Percentiles rank a stretch among this genome's conserved stretches.
Evolutionary conservation across 1,284 basidiomycete species (phyloP).

Genomic region (Limonomyces culmigenus): DNA sequence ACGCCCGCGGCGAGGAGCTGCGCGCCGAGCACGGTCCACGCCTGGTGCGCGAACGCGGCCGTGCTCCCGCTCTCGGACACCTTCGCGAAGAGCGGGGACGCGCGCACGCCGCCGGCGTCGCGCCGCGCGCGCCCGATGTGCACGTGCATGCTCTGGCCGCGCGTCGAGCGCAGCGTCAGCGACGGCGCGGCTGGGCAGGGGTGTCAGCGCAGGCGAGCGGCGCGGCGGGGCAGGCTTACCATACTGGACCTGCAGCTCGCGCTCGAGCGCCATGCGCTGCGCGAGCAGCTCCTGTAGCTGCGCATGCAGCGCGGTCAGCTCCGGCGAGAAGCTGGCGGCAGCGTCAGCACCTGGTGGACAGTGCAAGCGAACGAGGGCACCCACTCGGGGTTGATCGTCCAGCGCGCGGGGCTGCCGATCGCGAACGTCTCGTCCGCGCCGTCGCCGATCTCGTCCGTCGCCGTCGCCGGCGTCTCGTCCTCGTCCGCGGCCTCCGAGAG

Average conservation of each 20-base stretch:
- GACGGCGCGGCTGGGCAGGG: slow-evolving; percentile 41
- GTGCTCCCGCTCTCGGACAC: slow-evolving; percentile 50
- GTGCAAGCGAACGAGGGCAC: slow-evolving; percentile 8
- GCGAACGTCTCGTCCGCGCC: slow-evolving; percentile 5
- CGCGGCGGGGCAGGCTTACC: slow-evolving; percentile 31
- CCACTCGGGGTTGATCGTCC: slow-evolving; percentile 63
- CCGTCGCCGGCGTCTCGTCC: slow-evolving; percentile 10
- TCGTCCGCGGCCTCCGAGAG: slow-evolving; percentile 8
- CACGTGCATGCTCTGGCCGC: slow-evolving; percentile 57
- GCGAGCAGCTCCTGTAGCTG: slow-evolving; percentile 26
- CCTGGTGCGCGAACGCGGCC: slow-evolving; percentile 27
- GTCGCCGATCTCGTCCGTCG: too few species aligned
- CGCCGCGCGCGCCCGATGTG: slow-evolving; percentile 48
- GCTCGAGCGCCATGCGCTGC: slow-evolving; percentile 35
- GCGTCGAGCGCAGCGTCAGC: slow-evolving; percentile 49
- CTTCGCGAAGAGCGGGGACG: slow-evolving; percentile 29
- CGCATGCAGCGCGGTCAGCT: slow-evolving; percentile 36
- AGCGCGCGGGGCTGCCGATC: slow-evolving; percentile 15
- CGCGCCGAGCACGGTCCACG: slow-evolving; percentile 61
- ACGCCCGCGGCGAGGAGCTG: slow-evolving; percentile 41
- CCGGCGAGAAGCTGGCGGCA: slow-evolving; percentile 49
- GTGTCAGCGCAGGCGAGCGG: background rate
- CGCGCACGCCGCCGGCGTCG: slow-evolving; percentile 36
- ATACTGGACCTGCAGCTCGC: slow-evolving; percentile 32
- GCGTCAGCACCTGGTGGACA: slow-evolving; percentile 4